Evolutionary conservation across 331 rosid species (phyloP), one percentile per base, ranked within the genome.

Genomic region (Dryas integrifolia): DNA sequence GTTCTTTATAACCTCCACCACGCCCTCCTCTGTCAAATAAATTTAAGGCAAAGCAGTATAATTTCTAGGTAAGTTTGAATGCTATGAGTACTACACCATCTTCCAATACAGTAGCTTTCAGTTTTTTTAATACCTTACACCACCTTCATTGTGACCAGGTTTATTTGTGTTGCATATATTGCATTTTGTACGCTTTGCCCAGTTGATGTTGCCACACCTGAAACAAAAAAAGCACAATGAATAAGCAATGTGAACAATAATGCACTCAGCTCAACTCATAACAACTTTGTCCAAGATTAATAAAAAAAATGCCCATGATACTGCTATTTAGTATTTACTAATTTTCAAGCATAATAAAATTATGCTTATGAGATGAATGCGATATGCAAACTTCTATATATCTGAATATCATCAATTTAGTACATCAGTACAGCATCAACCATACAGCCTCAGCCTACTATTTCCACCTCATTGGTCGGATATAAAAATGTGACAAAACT

Each of bases 181-280:
- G 89, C 98, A 94, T 82, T 94, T 94, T n/a, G 82, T 81, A 64
- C 98, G 90, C 89, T 94, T 94, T 51, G 98, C 98, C 98, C 98
- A 94, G 66, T 94, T 94, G 86, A 94, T 91, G 78, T 94, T 94
- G 77, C 76, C 98, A 87, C 98, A 94, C 98, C 98, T 94, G 79
- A 62, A 77, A 41, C 72, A 74, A 44, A 45, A 56, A 63, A 49
- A 72, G 58, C 64, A 58, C 35, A 64, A 43, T 14, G 58, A 47
- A 70, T 44, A 52, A 53, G 67, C 77, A 58, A 62, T 62, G 67
- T 61, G 77, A 65, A 6, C 44, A 69, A 74, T 48, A 46, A 63
- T 38, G 3, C 71, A 56, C 39, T 9, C 41, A 66, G 24, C 61
- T 65, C 56, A 5, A 50, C 68, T n/a, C 50, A 55, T 56, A 5